Conservation (phyloP, 1,284 basidiomycete species). For the Golubevia pallescens region DNA sequence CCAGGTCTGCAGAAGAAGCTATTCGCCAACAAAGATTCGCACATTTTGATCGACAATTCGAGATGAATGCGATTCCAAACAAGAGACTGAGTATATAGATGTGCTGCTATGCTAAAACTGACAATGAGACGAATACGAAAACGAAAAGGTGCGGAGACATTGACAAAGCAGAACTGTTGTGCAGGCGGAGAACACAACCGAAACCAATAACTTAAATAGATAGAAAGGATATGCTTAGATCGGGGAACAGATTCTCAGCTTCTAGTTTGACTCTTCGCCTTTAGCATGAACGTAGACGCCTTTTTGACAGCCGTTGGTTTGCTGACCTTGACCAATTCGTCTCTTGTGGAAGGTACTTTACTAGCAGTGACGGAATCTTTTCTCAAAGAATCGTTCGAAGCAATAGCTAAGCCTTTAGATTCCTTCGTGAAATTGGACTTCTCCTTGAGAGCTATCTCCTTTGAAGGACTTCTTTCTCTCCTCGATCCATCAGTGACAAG, state of each 20-base stretch:
- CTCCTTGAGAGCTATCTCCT: not conserved
- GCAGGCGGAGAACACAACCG: no score
- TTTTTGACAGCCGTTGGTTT: not conserved
- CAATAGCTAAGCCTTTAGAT: not conserved
- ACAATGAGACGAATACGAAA: no score
- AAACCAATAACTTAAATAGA: no score
- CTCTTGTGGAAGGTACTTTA: not conserved
- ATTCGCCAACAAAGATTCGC: no score
- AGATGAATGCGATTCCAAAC: no score
- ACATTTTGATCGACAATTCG: no score
- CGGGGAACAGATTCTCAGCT: not conserved
- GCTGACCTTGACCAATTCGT: not conserved
- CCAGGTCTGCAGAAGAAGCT: no score
- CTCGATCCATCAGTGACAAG: not conserved
- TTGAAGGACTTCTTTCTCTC: not conserved
- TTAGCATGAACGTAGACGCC: not conserved
- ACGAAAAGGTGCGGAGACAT: no score
- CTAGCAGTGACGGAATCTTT: not conserved
- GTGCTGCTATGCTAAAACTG: no score
- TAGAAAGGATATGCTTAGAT: no score
- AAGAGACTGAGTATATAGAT: no score
- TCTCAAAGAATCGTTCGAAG: not conserved
- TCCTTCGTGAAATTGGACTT: not conserved
- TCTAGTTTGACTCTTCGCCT: not conserved
- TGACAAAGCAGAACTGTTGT: no score